Conservation (phyloP, 345 rosid species). For the Citrus medica region DNA sequence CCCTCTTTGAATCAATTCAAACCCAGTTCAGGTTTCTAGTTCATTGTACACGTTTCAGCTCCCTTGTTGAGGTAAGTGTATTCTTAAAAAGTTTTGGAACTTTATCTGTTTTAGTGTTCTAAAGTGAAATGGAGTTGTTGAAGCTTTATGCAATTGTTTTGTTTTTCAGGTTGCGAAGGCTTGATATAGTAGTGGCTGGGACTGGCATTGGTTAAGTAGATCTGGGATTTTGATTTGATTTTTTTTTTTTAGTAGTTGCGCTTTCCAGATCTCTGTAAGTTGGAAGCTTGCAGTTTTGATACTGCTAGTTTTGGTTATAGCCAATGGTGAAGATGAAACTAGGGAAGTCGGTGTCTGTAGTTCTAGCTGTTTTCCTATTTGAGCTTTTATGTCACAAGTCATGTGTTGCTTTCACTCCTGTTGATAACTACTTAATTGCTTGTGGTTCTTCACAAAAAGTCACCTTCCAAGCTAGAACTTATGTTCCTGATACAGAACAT, state of each 20-base stretch:
- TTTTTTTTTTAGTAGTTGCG: not conserved
- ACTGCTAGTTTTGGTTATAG: constrained; percentile 20
- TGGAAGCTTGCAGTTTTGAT: not conserved
- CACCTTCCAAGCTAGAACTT: constrained; percentile 66
- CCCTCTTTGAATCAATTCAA: constrained; percentile 9
- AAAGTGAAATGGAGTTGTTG: not conserved
- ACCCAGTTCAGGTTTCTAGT: constrained; percentile 9
- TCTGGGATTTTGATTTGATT: constrained; percentile 18
- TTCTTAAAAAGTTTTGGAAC: constrained; percentile 14
- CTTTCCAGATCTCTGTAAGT: constrained; percentile 12
- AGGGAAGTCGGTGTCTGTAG: constrained; percentile 25
- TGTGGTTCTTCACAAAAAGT: constrained; percentile 82
- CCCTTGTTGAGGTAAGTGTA: constrained; percentile 30
- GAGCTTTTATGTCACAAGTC: constrained; percentile 35
- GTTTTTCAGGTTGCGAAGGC: not conserved
- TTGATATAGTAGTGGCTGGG: not conserved
- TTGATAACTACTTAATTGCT: constrained; percentile 74
- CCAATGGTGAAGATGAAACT: constrained; percentile 44
- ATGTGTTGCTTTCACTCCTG: constrained; percentile 53
- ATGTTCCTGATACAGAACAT: constrained; percentile 69
- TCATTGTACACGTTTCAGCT: constrained; percentile 13
- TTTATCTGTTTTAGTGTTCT: constrained; percentile 1
- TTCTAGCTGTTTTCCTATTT: constrained; percentile 36
- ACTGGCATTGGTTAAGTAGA: constrained; percentile 25
- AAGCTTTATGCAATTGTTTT: not conserved